Percentiles rank a stretch among this genome's conserved stretches.
Evolutionary conservation across 192 early-diverging fungal species (phyloP).

Genomic region (Diversispora eburnea): DNA sequence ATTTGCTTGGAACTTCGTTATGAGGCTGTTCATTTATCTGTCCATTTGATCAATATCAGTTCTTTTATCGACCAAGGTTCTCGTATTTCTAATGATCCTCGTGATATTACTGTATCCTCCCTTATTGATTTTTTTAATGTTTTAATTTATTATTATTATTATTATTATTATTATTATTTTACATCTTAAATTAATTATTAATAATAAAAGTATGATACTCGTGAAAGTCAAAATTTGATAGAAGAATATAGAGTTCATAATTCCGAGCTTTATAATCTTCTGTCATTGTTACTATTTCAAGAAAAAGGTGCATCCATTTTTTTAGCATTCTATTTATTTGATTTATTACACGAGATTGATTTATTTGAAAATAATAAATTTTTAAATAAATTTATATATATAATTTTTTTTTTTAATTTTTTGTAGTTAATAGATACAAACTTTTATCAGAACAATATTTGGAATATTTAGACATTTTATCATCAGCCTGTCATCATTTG

Average conservation of each 20-base stretch:
- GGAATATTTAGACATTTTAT: constrained; percentile 18
- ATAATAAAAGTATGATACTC: too few species aligned
- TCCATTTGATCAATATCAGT: background rate
- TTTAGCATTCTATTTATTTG: background rate
- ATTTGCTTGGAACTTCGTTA: constrained; percentile 9
- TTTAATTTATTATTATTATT: too few species aligned
- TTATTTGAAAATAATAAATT: too few species aligned
- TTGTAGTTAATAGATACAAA: constrained; percentile 7
- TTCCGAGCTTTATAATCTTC: background rate
- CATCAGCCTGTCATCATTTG: constrained; percentile 5
- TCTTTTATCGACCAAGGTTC: too few species aligned
- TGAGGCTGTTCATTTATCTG: constrained; percentile 22
- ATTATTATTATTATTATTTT: too few species aligned
- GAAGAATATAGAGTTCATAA: background rate
- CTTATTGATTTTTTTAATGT: too few species aligned
- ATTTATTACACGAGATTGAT: too few species aligned
- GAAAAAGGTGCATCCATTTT: constrained; percentile 9
- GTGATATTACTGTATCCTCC: too few species aligned
- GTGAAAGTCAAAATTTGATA: background rate
- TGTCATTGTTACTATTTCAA: constrained; percentile 1
- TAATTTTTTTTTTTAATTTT: too few species aligned
- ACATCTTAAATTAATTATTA: too few species aligned
- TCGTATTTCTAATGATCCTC: too few species aligned
- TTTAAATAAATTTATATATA: background rate
- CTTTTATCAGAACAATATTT: constrained; percentile 20